phyloP scores from a whole-genome alignment of 352 stramenopile species.

The Aphanomyces astaci region DNA sequence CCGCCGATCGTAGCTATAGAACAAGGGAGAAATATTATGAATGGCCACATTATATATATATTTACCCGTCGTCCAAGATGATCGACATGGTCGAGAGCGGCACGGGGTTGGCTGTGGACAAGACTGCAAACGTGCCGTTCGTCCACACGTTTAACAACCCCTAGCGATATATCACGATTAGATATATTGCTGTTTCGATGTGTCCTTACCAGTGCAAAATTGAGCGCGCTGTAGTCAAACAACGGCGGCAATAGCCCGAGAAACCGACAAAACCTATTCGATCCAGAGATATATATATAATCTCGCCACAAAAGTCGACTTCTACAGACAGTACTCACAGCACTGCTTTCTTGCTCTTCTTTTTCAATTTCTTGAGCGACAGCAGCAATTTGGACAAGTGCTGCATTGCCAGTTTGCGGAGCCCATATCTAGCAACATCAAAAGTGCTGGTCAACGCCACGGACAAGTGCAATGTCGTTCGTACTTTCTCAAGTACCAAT shows the following conservation, averaged over 20 bases:
- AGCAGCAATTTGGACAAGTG: slow-evolving; percentile 71
- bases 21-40: neutral
- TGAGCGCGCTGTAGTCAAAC: slow-evolving; percentile 60
- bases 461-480: neutral
- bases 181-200: neutral
- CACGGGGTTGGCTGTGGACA: neutral
- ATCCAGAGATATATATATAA: too few relatives aligned
- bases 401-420: slow-evolving; percentile 64
- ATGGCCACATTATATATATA: neutral
- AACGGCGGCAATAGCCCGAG: slow-evolving; percentile 37
- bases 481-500: slow-evolving; percentile 77
- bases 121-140: slow-evolving; percentile 16
- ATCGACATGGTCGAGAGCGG: neutral
- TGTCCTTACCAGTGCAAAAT: slow-evolving; percentile 51
- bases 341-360: slow-evolving; percentile 55
- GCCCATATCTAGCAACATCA: slow-evolving; percentile 34
- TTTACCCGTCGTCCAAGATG: slow-evolving; percentile 14
- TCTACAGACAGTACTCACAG: slow-evolving; percentile 47
- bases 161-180: neutral
- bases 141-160: slow-evolving; percentile 17
- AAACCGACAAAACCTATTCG: slow-evolving; percentile 39
- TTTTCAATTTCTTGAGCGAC: slow-evolving; percentile 64
- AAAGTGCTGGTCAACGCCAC: neutral
- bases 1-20: slow-evolving; percentile 28
- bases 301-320: too few relatives aligned